Evolutionary conservation across 1,139 yeast genomes (phyloP), one percentile per base, ranked within the genome.

Genomic region (Petasospora fabianii): DNA sequence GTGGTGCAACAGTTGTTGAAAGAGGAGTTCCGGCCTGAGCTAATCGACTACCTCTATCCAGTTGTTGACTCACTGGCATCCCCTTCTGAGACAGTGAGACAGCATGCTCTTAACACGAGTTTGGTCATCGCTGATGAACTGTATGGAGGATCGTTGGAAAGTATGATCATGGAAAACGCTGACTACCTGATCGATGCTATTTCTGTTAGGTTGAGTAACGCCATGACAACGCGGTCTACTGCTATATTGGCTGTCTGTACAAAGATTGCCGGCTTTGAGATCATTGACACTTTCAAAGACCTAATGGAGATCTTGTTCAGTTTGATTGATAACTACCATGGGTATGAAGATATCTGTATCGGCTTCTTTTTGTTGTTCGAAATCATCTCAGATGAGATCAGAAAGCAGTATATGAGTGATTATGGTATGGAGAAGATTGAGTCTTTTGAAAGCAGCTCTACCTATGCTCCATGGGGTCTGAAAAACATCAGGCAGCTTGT

Each of bases 161-260:
- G 60, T 3, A 55, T 90, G 47, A 67, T 92, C 4, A 54, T 71
- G 30, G 79, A 77, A 29, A 90, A 90, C 56, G 73, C 80, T 50
- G 97, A 90, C 55, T 90, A 90, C 56, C 60, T 92, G 19, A 65
- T 88, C 11, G 97, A 92, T 59, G 65, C 88, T 0, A 64, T 88
- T 14, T 81, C 95, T 7, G 62, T 79, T 30, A 76, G 74, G 47
- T 64, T 92, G 38, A 76, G 85, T 20, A 75, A 84, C 4, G 77
- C 87, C 17, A 66, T 90, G 42, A 78, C 90, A 0, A 92, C 95
- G 0, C 68, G 87, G 27, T 72, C 87, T 0, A 79, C 95, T 1
- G 77, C 80, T 0, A 77, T 87, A 3, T 64, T 88, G 22, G 68
- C 82, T 38, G 79, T 86, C 6, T 62, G 88, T 28, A 68, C 85